Evolutionary conservation across 345 rosid species (phyloP).

Genomic region (Brassica napus): DNA sequence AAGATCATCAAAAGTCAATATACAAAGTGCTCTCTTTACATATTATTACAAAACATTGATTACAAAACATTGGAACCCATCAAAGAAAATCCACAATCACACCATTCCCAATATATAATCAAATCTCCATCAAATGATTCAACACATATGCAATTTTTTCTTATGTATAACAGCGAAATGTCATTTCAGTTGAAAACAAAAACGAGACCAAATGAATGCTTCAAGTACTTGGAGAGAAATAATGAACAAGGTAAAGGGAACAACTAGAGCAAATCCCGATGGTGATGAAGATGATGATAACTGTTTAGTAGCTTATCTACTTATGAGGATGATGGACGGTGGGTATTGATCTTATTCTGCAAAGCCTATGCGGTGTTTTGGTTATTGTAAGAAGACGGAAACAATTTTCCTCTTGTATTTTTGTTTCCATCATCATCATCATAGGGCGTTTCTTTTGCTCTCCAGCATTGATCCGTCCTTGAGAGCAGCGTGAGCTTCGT

Average conservation of each 20-base stretch:
- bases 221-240: not conserved
- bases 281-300: conserved; percentile 20
- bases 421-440: conserved; percentile 14
- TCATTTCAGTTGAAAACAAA: conserved; percentile 6
- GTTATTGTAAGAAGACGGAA: conserved; percentile 16
- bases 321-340: conserved; percentile 12
- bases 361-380: not conserved
- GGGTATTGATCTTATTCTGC: conserved; percentile 18
- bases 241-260: not conserved
- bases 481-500: conserved; percentile 69
- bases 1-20: conserved; percentile 2
- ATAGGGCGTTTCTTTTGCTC: conserved; percentile 45
- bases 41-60: conserved; percentile 6
- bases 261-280: not conserved
- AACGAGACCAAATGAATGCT: conserved; percentile 31
- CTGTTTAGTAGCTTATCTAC: conserved; percentile 25
- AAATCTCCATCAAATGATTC: conserved; percentile 8
- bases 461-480: conserved; percentile 77
- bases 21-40: conserved; percentile 24
- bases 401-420: not conserved
- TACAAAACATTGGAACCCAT: not conserved
- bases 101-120: conserved; percentile 24
- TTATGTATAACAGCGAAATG: conserved; percentile 21
- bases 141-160: conserved; percentile 8
- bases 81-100: conserved; percentile 11